These are phyloP conservation scores for Trichosporon asahii DNA, from an alignment of 1,284 basidiomycete genomes.

Conservation along the genomic window DNA sequence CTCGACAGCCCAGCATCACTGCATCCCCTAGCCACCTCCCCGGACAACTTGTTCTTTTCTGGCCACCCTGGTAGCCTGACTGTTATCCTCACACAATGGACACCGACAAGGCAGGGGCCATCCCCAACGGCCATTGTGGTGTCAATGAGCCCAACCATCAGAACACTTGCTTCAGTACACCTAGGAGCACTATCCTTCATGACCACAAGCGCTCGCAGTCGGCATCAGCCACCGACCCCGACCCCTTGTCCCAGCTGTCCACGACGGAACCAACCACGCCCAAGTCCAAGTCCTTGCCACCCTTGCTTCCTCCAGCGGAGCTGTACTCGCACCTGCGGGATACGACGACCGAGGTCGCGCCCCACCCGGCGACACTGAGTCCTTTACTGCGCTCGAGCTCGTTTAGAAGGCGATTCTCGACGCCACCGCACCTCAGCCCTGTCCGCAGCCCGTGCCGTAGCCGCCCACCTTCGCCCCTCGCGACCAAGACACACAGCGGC, in stretches of 20 bases:
- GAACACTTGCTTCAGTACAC: background rate
- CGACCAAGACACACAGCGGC: background rate
- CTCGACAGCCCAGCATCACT: background rate
- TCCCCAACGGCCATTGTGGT: background rate
- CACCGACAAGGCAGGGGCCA: background rate
- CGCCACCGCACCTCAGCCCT: background rate
- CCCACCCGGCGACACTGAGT: background rate
- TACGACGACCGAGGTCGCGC: background rate
- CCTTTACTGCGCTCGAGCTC: background rate
- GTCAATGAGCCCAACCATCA: background rate
- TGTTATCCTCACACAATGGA: background rate
- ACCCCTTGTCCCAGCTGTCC: background rate
- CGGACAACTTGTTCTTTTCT: background rate
- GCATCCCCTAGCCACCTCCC: background rate
- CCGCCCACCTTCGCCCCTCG: background rate
- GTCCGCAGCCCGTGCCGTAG: background rate
- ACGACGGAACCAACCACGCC: background rate
- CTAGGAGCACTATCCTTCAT: too few relatives aligned
- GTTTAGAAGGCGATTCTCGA: background rate
- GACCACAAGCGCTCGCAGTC: constrained; percentile 4
- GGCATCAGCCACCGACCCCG: background rate
- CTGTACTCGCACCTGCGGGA: background rate
- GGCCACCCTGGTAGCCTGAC: background rate
- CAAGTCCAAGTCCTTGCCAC: background rate
- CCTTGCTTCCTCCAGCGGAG: background rate